Percentiles rank a stretch among this genome's conserved stretches.
Evolutionary conservation across 164 flowering plant genomes (phyloP).

Genomic region (Tetrastigma voinierianum): DNA sequence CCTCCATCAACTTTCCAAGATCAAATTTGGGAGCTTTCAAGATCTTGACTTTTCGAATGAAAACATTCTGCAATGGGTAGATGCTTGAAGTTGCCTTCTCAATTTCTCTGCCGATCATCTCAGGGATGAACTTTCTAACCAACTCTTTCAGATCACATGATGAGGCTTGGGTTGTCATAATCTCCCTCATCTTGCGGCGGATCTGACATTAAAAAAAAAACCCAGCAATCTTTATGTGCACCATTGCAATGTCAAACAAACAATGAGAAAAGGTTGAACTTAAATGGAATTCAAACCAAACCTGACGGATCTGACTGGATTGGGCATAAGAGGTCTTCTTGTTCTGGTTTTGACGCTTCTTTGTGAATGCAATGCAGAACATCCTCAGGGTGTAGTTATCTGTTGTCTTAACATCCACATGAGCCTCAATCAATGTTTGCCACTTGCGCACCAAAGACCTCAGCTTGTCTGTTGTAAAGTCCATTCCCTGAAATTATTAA

Average conservation of each 20-base stretch:
- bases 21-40: conserved; percentile 89
- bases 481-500: conserved; percentile 56
- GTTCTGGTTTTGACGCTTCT: conserved; percentile 70
- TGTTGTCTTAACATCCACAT: conserved; percentile 86
- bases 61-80: conserved; percentile 75
- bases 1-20: conserved; percentile 86
- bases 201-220: conserved; percentile 34
- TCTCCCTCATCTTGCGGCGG: conserved; percentile 80
- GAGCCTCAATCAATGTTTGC: conserved; percentile 82
- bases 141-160: conserved; percentile 70
- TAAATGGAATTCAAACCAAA: background rate
- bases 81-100: conserved; percentile 73
- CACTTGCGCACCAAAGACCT: conserved; percentile 80
- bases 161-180: conserved; percentile 64
- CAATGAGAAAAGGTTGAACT: no score
- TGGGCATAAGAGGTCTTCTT: conserved; percentile 81
- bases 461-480: conserved; percentile 81
- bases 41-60: conserved; percentile 75
- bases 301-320: conserved; percentile 80
- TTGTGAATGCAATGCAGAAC: conserved; percentile 86
- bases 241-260: no score
- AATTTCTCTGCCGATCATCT: conserved; percentile 75
- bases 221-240: background rate
- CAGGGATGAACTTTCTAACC: conserved; percentile 74
- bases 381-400: conserved; percentile 64